Base-by-base conservation (phyloP, 2,329 filamentous ascomycete species). In the Fusarium haematococcum region DNA sequence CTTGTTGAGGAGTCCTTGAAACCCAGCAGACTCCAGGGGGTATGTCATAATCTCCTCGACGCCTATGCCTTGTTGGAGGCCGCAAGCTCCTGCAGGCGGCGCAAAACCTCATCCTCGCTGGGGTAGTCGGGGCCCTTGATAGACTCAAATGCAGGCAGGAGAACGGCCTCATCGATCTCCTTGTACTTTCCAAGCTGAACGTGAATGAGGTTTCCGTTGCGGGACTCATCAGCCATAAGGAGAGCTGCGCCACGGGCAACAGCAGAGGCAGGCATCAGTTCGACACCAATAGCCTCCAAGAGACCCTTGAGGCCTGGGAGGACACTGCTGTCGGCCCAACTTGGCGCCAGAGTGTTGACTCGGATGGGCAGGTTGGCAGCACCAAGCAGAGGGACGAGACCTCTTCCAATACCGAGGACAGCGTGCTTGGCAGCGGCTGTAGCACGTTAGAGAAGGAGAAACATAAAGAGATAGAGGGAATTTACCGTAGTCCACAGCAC, bases 311-410 rank as follows among this genome's bases (percentile, higher is more conserved):
- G 54, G 23, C 76, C 73, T 0, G 87, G 84, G 2, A 90, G 78
- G 1, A 90, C 82, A 14, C 81, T 84, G 18, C 87, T 88, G 4
- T 83, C 80, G 0, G 89, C 90, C 88, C 88, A 91, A 33, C 83
- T 86, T 2, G 89, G 88, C 1, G 87, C 85, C 23, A 91, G 80
- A 7, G 83, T 85, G 80, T 91, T 91, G 60, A 91, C 77, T 16
- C 89, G 86, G 50, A 91, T 86, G 1, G 87, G 85, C 1, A 87
- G 69, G 20, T 77, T 69, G 13, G 82, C 80, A 3, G 73, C 74
- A 14, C 76, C 71, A 4, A 88, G 72, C 5, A 85, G 78, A 4
- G 80, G 79, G 2, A 84, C 78, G 11, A 89, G 79, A 4, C 86
- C 85, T 32, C 89, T 85, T 25, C 88, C 83, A 64, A 89, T 85